Evolutionary conservation across 441 rosid species (phyloP).

Genomic region (Kokia cookei): DNA sequence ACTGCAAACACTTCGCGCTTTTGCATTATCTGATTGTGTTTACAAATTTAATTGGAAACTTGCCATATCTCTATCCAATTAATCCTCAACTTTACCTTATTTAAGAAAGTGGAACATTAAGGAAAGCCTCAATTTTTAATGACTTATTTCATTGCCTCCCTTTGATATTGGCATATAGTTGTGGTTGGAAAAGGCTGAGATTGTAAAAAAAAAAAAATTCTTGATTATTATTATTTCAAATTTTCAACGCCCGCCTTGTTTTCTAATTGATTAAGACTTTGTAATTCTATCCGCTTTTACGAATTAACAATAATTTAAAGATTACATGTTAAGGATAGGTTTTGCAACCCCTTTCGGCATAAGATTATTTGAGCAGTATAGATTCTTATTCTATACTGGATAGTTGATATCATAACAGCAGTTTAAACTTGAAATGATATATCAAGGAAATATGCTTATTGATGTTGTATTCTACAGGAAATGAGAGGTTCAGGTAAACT

Average conservation of each 20-base stretch:
- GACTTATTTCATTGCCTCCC: background rate
- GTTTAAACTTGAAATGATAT: background rate
- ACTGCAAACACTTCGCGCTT: background rate
- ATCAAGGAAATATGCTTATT: background rate
- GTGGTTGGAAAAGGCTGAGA: background rate
- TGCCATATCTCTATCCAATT: background rate
- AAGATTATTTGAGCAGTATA: background rate
- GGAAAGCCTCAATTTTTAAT: background rate
- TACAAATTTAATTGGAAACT: background rate
- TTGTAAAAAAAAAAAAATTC: background rate
- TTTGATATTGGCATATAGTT: background rate
- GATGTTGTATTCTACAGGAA: slow-evolving; percentile 27
- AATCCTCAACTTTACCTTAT: background rate
- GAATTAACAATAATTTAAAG: background rate
- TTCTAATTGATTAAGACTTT: background rate
- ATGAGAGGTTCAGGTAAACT: slow-evolving; percentile 59
- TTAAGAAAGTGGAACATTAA: background rate
- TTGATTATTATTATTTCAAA: background rate
- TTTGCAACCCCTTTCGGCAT: background rate
- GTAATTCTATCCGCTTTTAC: background rate
- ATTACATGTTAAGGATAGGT: background rate
- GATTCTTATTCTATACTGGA: background rate
- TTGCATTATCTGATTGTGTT: background rate
- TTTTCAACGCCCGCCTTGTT: background rate
- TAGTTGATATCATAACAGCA: slow-evolving; percentile 2